These are phyloP conservation scores for Fusarium anguioides DNA, from an alignment of 2,329 filamentous ascomycete species.

Conservation along the genomic window DNA sequence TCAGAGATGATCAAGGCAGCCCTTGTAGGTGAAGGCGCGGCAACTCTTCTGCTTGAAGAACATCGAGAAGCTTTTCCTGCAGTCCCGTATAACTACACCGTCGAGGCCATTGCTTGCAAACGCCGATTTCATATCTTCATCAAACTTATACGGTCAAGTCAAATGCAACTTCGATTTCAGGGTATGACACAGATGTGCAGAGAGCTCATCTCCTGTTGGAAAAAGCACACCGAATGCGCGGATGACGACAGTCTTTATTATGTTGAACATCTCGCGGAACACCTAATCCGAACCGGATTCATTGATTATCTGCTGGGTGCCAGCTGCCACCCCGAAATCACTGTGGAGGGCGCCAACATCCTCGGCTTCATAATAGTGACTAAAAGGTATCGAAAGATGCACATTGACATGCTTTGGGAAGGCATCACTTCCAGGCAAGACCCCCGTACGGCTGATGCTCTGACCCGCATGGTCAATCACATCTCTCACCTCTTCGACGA, in stretches of 20 bases:
- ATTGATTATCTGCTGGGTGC: slow-evolving; percentile 90
- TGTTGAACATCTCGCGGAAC: slow-evolving; percentile 74
- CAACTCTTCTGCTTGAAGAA: slow-evolving; percentile 45
- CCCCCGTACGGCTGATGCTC: slow-evolving; percentile 82
- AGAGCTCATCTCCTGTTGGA: slow-evolving; percentile 76
- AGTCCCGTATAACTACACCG: slow-evolving; percentile 53
- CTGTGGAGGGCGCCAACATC: slow-evolving; percentile 82
- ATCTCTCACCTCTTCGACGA: slow-evolving; percentile 62
- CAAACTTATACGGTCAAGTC: slow-evolving; percentile 81
- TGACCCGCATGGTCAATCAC: slow-evolving; percentile 71
- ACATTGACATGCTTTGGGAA: slow-evolving; percentile 86
- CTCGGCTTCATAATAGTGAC: slow-evolving; percentile 88
- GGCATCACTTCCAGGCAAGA: slow-evolving; percentile 85
- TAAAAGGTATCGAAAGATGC: slow-evolving; percentile 73
- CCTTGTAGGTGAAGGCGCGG: slow-evolving; percentile 54
- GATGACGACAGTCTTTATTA: slow-evolving; percentile 58
- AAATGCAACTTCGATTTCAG: slow-evolving; percentile 89
- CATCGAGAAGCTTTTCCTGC: slow-evolving; percentile 49
- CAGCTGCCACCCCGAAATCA: slow-evolving; percentile 92
- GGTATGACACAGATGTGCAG: slow-evolving; percentile 79
- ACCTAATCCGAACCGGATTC: slow-evolving; percentile 76
- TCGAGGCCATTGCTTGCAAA: slow-evolving; percentile 66
- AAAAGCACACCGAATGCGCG: slow-evolving; percentile 61
- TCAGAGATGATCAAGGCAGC: slow-evolving; percentile 57
- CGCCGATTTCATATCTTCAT: slow-evolving; percentile 78